Conservation (phyloP, 140 eudicot species). For the Oenanthe javanica region DNA sequence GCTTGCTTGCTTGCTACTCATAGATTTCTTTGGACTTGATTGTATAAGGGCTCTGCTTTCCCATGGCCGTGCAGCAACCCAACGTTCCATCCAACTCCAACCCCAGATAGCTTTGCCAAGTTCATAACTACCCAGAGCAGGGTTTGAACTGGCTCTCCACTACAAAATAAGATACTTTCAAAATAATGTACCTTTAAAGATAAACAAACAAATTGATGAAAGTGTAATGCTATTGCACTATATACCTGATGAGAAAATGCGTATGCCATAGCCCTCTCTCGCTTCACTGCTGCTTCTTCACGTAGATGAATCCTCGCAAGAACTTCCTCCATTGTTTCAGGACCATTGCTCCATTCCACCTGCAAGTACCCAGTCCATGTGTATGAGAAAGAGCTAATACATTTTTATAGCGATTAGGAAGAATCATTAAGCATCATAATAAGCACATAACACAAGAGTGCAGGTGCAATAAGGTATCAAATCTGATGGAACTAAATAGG, state of each 20-base stretch:
- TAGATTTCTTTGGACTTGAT: slow-evolving; percentile 54
- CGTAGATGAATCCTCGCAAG: slow-evolving; percentile 71
- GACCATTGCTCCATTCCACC: slow-evolving; percentile 83
- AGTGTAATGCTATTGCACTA: not conserved
- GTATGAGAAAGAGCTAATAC: not conserved
- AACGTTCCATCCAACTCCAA: slow-evolving; percentile 98
- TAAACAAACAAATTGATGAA: not conserved
- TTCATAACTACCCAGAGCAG: slow-evolving; percentile 32
- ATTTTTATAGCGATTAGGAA: not conserved
- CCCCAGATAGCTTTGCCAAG: slow-evolving; percentile 80
- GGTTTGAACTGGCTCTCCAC: slow-evolving; percentile 86
- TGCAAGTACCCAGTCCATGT: slow-evolving; percentile 19
- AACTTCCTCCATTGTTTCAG: slow-evolving; percentile 64
- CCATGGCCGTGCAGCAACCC: slow-evolving; percentile 98
- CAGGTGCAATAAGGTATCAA: not conserved
- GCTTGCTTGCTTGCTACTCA: slow-evolving; percentile 22
- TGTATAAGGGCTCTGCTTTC: slow-evolving; percentile 51
- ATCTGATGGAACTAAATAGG: not conserved
- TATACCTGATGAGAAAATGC: slow-evolving; percentile 91
- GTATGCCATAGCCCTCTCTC: slow-evolving; percentile 96
- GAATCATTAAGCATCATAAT: not conserved
- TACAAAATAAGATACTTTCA: slow-evolving; percentile 19
- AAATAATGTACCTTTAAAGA: not conserved
- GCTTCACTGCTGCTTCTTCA: slow-evolving; percentile 88
- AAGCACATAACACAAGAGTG: not conserved